Evolutionary conservation across 2,329 filamentous ascomycete species (phyloP).

Genomic region (Fusarium piperis): DNA sequence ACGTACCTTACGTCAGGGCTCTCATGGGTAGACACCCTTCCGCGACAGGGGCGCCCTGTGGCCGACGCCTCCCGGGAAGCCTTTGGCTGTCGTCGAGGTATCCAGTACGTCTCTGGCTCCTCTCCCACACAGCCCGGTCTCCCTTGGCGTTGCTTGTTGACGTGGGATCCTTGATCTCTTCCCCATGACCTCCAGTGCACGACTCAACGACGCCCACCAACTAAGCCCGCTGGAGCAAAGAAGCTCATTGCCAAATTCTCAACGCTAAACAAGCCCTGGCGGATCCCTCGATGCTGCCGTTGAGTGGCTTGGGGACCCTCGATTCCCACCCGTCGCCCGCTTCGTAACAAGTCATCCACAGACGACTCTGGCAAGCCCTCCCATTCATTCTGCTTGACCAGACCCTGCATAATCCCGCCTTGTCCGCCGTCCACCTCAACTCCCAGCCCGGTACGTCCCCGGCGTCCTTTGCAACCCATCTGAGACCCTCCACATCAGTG

Average conservation of each 20-base stretch:
- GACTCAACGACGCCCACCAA: constrained; percentile 35
- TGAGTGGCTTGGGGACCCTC: constrained; percentile 43
- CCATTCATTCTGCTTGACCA: constrained; percentile 35
- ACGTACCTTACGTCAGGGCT: constrained; percentile 46
- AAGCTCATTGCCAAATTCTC: constrained; percentile 41
- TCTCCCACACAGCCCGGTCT: constrained; percentile 10
- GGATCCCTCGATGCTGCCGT: constrained; percentile 44
- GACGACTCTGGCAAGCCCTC: constrained; percentile 16
- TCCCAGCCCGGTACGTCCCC: constrained; percentile 39
- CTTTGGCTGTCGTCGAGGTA: constrained; percentile 35
- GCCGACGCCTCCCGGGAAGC: constrained; percentile 42
- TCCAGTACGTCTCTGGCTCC: constrained; percentile 35
- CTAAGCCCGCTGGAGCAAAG: constrained; percentile 24
- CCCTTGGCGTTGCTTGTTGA: constrained; percentile 42
- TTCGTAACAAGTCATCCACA: constrained; percentile 34
- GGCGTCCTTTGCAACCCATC: constrained; percentile 38
- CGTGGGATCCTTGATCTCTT: constrained; percentile 36
- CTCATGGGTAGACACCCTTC: constrained; percentile 41
- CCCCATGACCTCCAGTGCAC: constrained; percentile 39
- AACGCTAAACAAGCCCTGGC: constrained; percentile 41
- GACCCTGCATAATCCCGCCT: constrained; percentile 46
- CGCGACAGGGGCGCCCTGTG: constrained; percentile 38
- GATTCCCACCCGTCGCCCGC: constrained; percentile 36
- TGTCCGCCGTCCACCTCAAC: constrained; percentile 39
- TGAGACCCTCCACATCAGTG: constrained; percentile 46